Evolutionary conservation across 208 protist species (phyloP), one percentile per base, ranked within the genome.

Genomic region (Hexamita inflata): DNA sequence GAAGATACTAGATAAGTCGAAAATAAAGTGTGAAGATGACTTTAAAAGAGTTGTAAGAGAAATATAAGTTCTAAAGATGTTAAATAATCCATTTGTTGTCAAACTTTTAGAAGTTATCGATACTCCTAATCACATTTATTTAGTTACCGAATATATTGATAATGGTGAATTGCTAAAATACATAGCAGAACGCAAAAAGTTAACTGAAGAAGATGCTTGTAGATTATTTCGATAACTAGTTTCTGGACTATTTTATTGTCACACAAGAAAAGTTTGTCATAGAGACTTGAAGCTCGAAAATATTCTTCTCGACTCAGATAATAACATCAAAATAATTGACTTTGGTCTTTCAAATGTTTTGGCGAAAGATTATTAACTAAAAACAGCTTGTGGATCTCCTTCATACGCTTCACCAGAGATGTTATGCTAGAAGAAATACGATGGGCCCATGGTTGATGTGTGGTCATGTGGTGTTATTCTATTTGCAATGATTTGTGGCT

Each of bases 371-470:
- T 88, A 89, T 45, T 79, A 89, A 0, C 39, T 89, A 11, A 86
- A 85, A 32, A 94, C 89, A 30, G 87, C 86, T 49, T 94, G 90
- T 78, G 91, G 91, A 30, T 91, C 87, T n/a, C 88, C 91, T n/a
- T 91, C 90, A 80, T 94, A 94, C 82, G 90, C 89, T 32, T 89
- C 91, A 26, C 91, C 91, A 38, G 90, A 94, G 77, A 88, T 94
- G 24, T 89, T 94, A 77, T 86, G 83, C 0, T 88, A 89, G 4
- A 88, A 60, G 28, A 77, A 90, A 29, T 94, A 94, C 82, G 88
- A 88, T 66, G 90, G 90, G 2, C 86, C 88, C 0, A 85, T 90
- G 76, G 86, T 90, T 59, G 91, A 94, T 86, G 87, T 94, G 49
- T 94, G 90, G 90, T 91, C 86, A 26, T 92, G 86, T 61, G 91